These are phyloP conservation scores for Colletotrichum sublineola DNA, from an alignment of 2,329 filamentous ascomycete species.

Conservation along the genomic window DNA sequence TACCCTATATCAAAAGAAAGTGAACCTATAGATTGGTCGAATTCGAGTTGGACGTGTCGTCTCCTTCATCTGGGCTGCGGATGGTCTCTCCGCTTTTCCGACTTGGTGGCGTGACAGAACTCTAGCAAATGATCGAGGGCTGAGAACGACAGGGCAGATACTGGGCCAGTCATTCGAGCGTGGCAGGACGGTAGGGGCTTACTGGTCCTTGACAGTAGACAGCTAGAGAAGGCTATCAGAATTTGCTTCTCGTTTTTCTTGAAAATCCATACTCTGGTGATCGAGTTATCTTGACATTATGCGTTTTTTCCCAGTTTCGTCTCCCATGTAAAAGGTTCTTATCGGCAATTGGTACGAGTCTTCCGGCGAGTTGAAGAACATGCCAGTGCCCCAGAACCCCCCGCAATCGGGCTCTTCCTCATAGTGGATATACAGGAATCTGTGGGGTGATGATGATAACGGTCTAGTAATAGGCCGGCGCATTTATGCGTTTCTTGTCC, in stretches of 20 bases:
- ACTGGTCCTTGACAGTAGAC: neutral
- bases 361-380: neutral
- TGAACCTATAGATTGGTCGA: slow-evolving; percentile 23
- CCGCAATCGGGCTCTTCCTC: neutral
- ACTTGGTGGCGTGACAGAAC: neutral
- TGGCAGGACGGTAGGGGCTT: neutral
- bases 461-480: neutral
- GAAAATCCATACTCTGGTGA: no score
- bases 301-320: no score
- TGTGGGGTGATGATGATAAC: slow-evolving; percentile 33
- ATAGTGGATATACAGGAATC: neutral
- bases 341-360: no score
- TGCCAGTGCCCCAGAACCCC: neutral
- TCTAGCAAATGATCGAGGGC: neutral
- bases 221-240: neutral
- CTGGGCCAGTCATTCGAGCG: neutral
- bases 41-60: neutral
- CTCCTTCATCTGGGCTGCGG: slow-evolving; percentile 6
- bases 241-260: neutral
- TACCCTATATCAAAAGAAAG: neutral
- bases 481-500: slow-evolving; percentile 2
- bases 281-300: neutral
- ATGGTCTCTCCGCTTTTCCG: slow-evolving; percentile 18
- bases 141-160: neutral
- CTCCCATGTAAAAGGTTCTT: no score